Evolutionary conservation across 225 moss, liverwort and hornwort genomes (phyloP).

Genomic region (Lunularia cruciata): DNA sequence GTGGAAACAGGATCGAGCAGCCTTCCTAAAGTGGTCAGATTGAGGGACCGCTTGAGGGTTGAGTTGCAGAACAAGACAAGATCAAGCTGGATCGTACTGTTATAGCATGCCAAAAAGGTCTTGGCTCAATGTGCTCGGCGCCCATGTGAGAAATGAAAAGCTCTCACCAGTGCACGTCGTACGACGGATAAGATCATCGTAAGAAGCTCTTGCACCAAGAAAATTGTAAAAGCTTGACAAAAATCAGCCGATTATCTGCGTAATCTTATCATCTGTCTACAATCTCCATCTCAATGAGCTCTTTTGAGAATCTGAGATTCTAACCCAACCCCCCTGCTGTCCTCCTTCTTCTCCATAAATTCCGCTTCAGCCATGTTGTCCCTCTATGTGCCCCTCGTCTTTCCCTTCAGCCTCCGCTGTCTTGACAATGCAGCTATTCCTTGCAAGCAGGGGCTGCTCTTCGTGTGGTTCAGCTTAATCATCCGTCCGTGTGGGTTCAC

Average conservation of each 20-base stretch:
- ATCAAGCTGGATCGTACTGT: slow-evolving; percentile 20
- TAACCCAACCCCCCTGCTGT: slow-evolving; percentile 7
- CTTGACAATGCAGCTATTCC: slow-evolving; percentile 13
- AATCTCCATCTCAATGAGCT: slow-evolving; percentile 18
- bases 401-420: slow-evolving; percentile 3
- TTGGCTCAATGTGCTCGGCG: slow-evolving; percentile 21
- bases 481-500: slow-evolving; percentile 19
- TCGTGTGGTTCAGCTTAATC: slow-evolving; percentile 13
- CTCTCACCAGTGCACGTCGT: slow-evolving; percentile 40
- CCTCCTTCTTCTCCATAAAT: slow-evolving; percentile 9
- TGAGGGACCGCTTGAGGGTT: slow-evolving; percentile 17
- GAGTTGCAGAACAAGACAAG: slow-evolving; percentile 31
- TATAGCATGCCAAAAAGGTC: slow-evolving; percentile 18
- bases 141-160: slow-evolving; percentile 36
- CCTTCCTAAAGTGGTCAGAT: slow-evolving; percentile 33
- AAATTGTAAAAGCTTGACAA: slow-evolving; percentile 12
- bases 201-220: slow-evolving; percentile 14
- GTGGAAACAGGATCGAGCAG: slow-evolving; percentile 29
- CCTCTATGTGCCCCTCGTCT: neutral
- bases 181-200: slow-evolving; percentile 42
- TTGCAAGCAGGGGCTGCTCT: slow-evolving; percentile 9
- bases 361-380: slow-evolving; percentile 11
- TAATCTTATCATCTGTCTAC: slow-evolving; percentile 11
- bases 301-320: slow-evolving; percentile 9
- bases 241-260: slow-evolving; percentile 22